Percentiles rank a stretch among this genome's conserved stretches.
Evolutionary conservation across 441 rosid species (phyloP).

Genomic region (Cnidoscolus chayamansa): DNA sequence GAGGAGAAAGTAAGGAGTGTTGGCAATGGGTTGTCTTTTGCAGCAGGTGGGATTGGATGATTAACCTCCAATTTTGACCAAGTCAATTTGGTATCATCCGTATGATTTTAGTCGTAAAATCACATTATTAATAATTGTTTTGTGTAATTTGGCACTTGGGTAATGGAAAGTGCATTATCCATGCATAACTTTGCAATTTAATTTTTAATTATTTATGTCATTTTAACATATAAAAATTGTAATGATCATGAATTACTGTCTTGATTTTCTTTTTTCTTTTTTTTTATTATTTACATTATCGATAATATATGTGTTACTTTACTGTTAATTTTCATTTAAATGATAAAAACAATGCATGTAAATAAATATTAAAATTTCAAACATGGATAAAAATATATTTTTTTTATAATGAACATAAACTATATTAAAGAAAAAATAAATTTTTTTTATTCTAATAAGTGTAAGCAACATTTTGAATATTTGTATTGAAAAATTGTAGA

Average conservation of each 20-base stretch:
- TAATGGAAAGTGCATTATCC: neutral
- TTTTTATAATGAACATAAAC: neutral
- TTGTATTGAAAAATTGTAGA: too few relatives aligned
- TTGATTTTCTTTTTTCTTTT: neutral
- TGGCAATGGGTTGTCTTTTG: neutral
- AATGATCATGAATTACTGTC: neutral
- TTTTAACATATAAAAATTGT: neutral
- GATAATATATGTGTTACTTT: too few relatives aligned
- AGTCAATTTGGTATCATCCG: constrained; percentile 11
- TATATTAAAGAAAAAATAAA: too few relatives aligned
- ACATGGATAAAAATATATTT: too few relatives aligned
- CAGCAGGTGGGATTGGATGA: neutral
- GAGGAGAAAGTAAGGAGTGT: neutral
- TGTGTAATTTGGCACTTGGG: too few relatives aligned
- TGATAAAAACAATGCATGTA: too few relatives aligned
- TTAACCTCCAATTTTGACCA: constrained; percentile 20
- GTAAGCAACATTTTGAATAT: too few relatives aligned
- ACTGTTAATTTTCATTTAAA: too few relatives aligned
- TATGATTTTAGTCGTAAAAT: constrained; percentile 3
- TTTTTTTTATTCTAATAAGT: too few relatives aligned
- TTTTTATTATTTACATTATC: too few relatives aligned
- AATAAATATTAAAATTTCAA: too few relatives aligned
- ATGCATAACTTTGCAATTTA: neutral
- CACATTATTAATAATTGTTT: neutral
- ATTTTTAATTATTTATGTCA: neutral